A percentile compares a stretch with the other conserved stretches of the same genome.
These are phyloP conservation scores for Phaeosphaeria sp. DNA, from an alignment of 2,329 filamentous ascomycete genomes.

Conservation along the genomic window DNA sequence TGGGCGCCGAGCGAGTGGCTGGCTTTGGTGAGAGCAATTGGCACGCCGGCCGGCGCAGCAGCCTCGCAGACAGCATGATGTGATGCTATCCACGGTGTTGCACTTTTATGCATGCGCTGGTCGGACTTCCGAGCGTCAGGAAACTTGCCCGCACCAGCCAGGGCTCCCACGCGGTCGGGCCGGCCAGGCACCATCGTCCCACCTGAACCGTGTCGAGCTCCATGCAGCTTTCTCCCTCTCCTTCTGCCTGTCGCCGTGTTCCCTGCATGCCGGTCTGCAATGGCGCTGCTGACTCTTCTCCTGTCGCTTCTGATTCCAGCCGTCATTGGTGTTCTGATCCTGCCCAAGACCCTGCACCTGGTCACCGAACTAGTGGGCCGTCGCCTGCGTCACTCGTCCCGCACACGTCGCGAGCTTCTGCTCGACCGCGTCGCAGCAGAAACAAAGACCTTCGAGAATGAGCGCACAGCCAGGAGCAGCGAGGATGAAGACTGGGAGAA, in stretches of 20 bases:
- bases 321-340: conserved; percentile 28
- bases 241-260: conserved; percentile 13
- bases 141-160: conserved; percentile 15
- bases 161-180: conserved; percentile 21
- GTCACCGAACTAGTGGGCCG: conserved; percentile 36
- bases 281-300: conserved; percentile 33
- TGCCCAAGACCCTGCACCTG: conserved; percentile 36
- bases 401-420: conserved; percentile 41
- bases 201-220: conserved; percentile 27
- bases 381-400: conserved; percentile 40
- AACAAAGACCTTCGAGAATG: conserved; percentile 30
- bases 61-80: conserved; percentile 31
- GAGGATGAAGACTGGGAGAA: conserved; percentile 75
- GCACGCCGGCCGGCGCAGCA: conserved; percentile 28
- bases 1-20: conserved; percentile 1
- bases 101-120: conserved; percentile 3
- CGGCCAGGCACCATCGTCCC: conserved; percentile 32
- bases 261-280: conserved; percentile 17
- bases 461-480: conserved; percentile 20
- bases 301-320: conserved; percentile 35
- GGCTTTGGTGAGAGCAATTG: conserved; percentile 30
- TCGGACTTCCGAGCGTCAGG: conserved; percentile 19
- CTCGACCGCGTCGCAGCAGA: conserved; percentile 41
- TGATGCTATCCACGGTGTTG: conserved; percentile 10
- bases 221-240: conserved; percentile 10